A percentile compares a stretch with the other conserved stretches of the same genome.
Evolutionary conservation across 768 basidiomycete species (phyloP).

Genomic region (Lactifluus volemus): DNA sequence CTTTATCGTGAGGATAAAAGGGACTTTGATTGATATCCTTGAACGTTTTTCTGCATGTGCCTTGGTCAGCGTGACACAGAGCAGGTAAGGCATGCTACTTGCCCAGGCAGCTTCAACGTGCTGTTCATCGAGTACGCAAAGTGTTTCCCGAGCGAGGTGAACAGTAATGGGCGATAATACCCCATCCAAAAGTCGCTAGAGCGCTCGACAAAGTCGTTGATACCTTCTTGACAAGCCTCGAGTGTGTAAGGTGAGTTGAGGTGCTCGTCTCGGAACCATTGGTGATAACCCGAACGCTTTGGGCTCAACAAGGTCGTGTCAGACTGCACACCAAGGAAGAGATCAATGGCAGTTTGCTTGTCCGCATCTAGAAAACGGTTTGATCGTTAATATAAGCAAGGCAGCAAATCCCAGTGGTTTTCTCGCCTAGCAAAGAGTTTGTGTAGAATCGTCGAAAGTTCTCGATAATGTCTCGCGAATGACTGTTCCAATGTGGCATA

Average conservation of each 20-base stretch:
- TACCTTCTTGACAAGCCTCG: conserved; percentile 52
- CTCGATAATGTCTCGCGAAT: conserved; percentile 93
- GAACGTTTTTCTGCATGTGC: conserved; percentile 49
- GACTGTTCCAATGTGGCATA: conserved; percentile 96
- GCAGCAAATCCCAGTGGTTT: not conserved
- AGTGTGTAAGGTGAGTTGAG: conserved; percentile 60
- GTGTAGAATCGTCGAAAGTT: conserved; percentile 92
- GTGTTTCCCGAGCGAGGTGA: conserved; percentile 80
- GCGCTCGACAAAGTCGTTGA: conserved; percentile 50
- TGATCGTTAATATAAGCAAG: not conserved
- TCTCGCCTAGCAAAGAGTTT: conserved; percentile 77
- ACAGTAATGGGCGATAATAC: conserved; percentile 78
- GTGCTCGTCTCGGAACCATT: conserved; percentile 76
- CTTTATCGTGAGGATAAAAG: conserved; percentile 50
- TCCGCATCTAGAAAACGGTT: conserved; percentile 66
- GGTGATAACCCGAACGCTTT: conserved; percentile 64
- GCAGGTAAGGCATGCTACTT: conserved; percentile 20
- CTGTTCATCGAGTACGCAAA: conserved; percentile 93
- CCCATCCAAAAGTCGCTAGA: conserved; percentile 79
- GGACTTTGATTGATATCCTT: conserved; percentile 66
- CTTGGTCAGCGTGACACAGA: too few relatives aligned
- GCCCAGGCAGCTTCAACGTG: conserved; percentile 78
- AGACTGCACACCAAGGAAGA: conserved; percentile 76
- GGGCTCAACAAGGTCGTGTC: conserved; percentile 41
- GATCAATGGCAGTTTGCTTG: conserved; percentile 94